Percentiles rank a stretch among this genome's conserved stretches.
phyloP scores from a whole-genome alignment of 306 rosid species.

The Acmispon strigosus region DNA sequence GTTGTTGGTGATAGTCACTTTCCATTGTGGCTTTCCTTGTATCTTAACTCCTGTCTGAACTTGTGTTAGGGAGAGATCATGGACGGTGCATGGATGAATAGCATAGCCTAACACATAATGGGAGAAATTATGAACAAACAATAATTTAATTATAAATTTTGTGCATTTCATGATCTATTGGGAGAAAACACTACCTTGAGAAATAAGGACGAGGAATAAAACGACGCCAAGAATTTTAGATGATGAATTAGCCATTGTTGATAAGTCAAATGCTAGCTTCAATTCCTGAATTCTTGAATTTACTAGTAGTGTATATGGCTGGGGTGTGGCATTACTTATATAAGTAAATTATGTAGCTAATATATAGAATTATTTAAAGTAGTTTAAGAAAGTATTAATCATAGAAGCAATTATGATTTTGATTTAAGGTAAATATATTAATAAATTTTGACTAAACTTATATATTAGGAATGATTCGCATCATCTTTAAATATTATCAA shows the following conservation, averaged over 20 bases:
- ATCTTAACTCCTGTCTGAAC: constrained; percentile 15
- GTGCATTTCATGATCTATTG: neutral
- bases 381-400: too few species aligned
- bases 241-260: neutral
- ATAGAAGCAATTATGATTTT: too few species aligned
- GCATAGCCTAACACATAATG: constrained; percentile 16
- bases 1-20: constrained; percentile 21
- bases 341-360: too few species aligned
- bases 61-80: constrained; percentile 13
- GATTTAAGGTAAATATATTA: too few species aligned
- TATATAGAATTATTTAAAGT: too few species aligned
- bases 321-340: too few species aligned
- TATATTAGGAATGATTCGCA: too few species aligned
- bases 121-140: neutral
- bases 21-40: constrained; percentile 27
- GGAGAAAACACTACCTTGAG: constrained; percentile 13
- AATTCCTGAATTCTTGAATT: neutral
- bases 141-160: neutral
- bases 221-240: neutral
- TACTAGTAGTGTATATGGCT: too few species aligned
- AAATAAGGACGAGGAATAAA: neutral
- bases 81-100: neutral
- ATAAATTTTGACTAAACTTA: too few species aligned
- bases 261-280: neutral
- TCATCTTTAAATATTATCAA: too few species aligned